A percentile compares a stretch with the other conserved stretches of the same genome.
These are phyloP conservation scores for Rhynchospora pubera DNA, from an alignment of 176 grass and related monocot genomes.

Conservation along the genomic window DNA sequence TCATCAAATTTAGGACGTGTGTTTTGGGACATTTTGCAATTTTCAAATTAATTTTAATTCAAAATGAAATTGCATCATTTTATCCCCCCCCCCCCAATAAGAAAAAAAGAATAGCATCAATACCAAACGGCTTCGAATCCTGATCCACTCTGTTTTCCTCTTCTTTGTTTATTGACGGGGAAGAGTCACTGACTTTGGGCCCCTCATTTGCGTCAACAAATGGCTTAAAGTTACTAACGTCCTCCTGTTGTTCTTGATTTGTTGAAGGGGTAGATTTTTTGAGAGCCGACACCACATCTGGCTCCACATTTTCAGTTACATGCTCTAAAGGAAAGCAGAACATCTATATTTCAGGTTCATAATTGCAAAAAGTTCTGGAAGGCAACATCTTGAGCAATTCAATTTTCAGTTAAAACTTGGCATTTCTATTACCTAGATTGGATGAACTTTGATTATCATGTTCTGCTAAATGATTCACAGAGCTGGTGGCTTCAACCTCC, in stretches of 20 bases:
- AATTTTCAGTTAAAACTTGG: not conserved
- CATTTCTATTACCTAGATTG: constrained; percentile 29
- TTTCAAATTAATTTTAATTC: not conserved
- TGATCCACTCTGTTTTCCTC: constrained; percentile 4
- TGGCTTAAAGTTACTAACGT: not conserved
- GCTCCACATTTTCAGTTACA: not conserved
- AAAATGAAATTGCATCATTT: not conserved
- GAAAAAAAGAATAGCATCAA: not conserved
- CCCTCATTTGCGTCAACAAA: not conserved
- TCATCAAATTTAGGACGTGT: not conserved
- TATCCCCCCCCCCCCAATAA: not conserved
- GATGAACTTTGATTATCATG: constrained; percentile 27
- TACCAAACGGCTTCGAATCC: constrained; percentile 18
- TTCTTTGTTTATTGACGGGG: not conserved
- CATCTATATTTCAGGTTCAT: not conserved
- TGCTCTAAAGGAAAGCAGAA: constrained; percentile 6
- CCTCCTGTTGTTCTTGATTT: constrained; percentile 3
- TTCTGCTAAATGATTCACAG: constrained; percentile 12
- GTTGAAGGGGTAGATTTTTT: not conserved
- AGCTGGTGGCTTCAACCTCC: not conserved
- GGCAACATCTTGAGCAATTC: too few relatives aligned
- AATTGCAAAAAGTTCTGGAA: not conserved
- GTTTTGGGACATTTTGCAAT: not conserved
- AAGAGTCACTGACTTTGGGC: not conserved
- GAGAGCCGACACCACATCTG: not conserved